These are phyloP conservation scores for Mycogone perniciosa DNA, from an alignment of 2,329 filamentous ascomycete species.

Conservation along the genomic window DNA sequence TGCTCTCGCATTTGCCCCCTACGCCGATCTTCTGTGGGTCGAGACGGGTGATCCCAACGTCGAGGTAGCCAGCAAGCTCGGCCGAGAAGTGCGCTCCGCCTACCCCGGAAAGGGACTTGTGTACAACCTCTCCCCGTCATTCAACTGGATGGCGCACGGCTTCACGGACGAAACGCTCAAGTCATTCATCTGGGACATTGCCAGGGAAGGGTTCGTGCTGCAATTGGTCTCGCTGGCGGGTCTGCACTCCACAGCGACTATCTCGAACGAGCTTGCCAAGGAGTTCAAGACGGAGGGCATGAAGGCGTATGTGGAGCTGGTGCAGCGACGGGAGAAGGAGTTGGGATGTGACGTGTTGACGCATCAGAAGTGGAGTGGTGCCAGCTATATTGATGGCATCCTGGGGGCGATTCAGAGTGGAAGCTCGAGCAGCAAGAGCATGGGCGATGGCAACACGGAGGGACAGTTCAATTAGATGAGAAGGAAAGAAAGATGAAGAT, in stretches of 20 bases:
- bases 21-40: slow-evolving; percentile 92
- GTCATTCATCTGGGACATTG: slow-evolving; percentile 95
- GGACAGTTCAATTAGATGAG: slow-evolving; percentile 47
- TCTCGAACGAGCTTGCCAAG: slow-evolving; percentile 67
- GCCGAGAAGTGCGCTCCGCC: slow-evolving; percentile 62
- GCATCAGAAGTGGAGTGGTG: slow-evolving; percentile 79
- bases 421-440: slow-evolving; percentile 81
- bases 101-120: slow-evolving; percentile 82
- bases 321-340: slow-evolving; percentile 87
- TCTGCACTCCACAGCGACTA: slow-evolving; percentile 58
- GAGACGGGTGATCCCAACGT: slow-evolving; percentile 90
- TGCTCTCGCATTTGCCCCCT: slow-evolving; percentile 83
- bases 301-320: slow-evolving; percentile 92
- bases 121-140: slow-evolving; percentile 93
- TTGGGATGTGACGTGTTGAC: slow-evolving; percentile 86
- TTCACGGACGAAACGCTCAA: slow-evolving; percentile 78
- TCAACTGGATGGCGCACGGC: slow-evolving; percentile 97
- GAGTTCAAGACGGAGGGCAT: slow-evolving; percentile 88
- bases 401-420: slow-evolving; percentile 86
- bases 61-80: slow-evolving; percentile 66
- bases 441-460: slow-evolving; percentile 94
- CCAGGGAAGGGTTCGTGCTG: slow-evolving; percentile 72
- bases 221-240: slow-evolving; percentile 63
- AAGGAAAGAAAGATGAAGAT: neutral
- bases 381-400: slow-evolving; percentile 76